phyloP scores from a whole-genome alignment of 1,284 basidiomycete species.

The Moniliophthora roreri region DNA sequence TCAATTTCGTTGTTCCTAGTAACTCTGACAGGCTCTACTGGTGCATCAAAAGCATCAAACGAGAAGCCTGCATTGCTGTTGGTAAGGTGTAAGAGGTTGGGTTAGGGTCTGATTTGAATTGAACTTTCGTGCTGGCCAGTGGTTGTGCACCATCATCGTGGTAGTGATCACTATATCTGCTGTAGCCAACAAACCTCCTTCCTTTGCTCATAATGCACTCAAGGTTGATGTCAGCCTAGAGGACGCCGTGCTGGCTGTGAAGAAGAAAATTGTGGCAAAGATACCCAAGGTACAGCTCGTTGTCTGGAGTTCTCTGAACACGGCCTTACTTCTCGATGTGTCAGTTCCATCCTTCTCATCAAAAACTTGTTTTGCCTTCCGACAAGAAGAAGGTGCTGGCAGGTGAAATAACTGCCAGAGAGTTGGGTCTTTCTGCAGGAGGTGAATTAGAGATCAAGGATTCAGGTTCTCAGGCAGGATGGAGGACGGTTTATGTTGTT shows the following conservation, averaged over 20 bases:
- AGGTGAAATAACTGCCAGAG: conserved; percentile 61
- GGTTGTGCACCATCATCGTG: conserved; percentile 37
- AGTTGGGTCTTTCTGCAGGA: conserved; percentile 56
- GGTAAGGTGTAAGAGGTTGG: no score
- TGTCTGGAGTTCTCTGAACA: no score
- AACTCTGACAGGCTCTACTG: conserved; percentile 63
- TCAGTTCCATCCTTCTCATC: conserved; percentile 75
- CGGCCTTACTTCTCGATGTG: no score
- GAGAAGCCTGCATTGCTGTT: conserved; percentile 47
- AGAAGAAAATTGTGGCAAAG: conserved; percentile 53
- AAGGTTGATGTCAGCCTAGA: conserved; percentile 52
- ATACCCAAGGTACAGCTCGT: conserved; percentile 65
- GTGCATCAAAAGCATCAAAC: conserved; percentile 62
- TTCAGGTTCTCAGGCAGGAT: conserved; percentile 84
- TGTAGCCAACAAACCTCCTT: conserved; percentile 39
- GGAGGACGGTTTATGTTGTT: conserved; percentile 83
- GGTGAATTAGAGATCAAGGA: conserved; percentile 80
- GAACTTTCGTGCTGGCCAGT: no score
- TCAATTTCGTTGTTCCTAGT: conserved; percentile 88
- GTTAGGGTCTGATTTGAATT: no score
- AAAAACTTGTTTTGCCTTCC: conserved; percentile 68
- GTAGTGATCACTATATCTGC: conserved; percentile 57
- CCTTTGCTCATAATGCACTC: conserved; percentile 46
- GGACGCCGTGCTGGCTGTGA: conserved; percentile 60
- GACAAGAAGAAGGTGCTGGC: conserved; percentile 55